Conservation (phyloP, 805 yeast species). For the Kluyveromyces nonfermentans region DNA sequence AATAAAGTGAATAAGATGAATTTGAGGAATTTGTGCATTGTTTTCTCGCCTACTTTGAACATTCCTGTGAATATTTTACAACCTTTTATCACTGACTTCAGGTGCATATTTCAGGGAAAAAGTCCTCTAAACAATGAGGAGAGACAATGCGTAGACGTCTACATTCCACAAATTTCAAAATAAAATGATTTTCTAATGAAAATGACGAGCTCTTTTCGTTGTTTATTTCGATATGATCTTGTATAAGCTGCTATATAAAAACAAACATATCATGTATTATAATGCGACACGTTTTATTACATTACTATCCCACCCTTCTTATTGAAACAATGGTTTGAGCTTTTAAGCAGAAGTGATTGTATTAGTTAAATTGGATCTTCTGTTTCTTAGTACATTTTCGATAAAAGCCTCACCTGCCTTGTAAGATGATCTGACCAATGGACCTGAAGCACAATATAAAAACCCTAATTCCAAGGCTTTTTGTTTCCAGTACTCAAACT, state of each 20-base stretch:
- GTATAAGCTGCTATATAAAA: not conserved
- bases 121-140: conserved; percentile 32
- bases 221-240: not conserved
- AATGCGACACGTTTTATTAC: not conserved
- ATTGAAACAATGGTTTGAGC: too few relatives aligned
- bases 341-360: not conserved
- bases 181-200: too few relatives aligned
- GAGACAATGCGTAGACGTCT: conserved; percentile 43
- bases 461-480: conserved; percentile 84
- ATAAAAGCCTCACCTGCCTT: conserved; percentile 98
- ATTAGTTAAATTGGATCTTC: conserved; percentile 27
- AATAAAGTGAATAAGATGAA: conserved; percentile 73
- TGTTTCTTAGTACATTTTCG: conserved; percentile 80
- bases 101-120: conserved; percentile 48
- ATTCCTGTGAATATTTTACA: conserved; percentile 53
- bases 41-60: conserved; percentile 72
- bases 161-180: conserved; percentile 36
- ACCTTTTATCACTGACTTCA: conserved; percentile 52
- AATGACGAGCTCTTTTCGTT: too few relatives aligned
- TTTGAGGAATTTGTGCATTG: conserved; percentile 66
- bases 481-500: conserved; percentile 88
- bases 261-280: not conserved
- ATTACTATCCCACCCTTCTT: not conserved
- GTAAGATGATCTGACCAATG: conserved; percentile 90
- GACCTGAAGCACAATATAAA: conserved; percentile 94